Evolutionary conservation across 306 rosid genomes (phyloP).

Genomic region (Lathyrus aphaca): DNA sequence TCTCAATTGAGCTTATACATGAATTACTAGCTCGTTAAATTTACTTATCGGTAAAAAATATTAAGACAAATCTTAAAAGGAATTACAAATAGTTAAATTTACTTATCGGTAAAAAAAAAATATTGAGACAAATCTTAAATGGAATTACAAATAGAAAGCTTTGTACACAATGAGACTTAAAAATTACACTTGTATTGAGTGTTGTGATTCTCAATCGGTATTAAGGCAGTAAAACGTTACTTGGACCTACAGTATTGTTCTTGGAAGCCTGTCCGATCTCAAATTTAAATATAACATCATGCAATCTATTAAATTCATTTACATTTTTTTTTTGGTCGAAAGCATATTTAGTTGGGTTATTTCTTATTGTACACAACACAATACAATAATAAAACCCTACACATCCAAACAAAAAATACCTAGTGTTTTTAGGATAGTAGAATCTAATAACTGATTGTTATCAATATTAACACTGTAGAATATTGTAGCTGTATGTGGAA

Average conservation of each 20-base stretch:
- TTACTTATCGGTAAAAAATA: neutral
- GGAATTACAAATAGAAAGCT: neutral
- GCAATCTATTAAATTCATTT: too few species aligned
- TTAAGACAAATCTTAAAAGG: neutral
- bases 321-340: too few species aligned
- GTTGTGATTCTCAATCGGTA: too few species aligned
- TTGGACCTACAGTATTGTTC: neutral
- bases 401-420: neutral
- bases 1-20: conserved; percentile 14
- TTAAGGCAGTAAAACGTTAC: neutral
- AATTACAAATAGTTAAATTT: too few species aligned
- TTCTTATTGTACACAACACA: too few species aligned
- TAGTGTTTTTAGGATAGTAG: too few species aligned
- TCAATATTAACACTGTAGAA: neutral
- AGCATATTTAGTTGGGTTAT: neutral
- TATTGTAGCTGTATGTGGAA: neutral
- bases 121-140: neutral
- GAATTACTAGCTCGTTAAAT: neutral
- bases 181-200: neutral
- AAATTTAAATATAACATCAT: too few species aligned
- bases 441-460: too few species aligned
- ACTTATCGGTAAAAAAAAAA: neutral
- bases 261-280: neutral
- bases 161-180: neutral
- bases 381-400: neutral